Conservation (phyloP, 768 basidiomycete genomes). For the Boletus barrowsii region DNA sequence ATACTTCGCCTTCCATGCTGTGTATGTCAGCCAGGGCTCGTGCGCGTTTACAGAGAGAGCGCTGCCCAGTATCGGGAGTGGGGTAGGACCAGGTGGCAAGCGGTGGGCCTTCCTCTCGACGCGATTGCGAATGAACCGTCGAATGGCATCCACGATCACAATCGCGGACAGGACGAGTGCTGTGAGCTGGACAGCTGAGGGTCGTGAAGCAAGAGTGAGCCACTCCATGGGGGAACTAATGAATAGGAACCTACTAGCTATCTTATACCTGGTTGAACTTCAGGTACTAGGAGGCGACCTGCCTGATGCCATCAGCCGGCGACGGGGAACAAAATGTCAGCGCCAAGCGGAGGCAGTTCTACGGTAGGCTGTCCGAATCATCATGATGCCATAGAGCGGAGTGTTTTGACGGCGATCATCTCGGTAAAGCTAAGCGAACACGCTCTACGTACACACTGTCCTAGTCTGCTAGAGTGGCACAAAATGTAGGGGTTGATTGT, state of each 20-base stretch:
- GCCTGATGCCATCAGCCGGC: no score
- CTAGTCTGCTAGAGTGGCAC: no score
- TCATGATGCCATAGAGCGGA: no score
- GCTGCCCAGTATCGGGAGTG: conserved; percentile 6
- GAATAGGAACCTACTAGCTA: not conserved
- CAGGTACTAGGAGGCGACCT: no score
- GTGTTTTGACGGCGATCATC: no score
- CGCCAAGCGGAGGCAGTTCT: no score
- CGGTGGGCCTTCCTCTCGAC: not conserved
- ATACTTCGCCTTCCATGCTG: conserved; percentile 2
- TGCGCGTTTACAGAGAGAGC: not conserved
- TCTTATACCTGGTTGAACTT: not conserved
- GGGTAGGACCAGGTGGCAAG: conserved; percentile 7
- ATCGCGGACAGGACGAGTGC: not conserved
- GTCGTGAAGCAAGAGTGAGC: not conserved
- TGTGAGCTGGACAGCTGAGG: not conserved
- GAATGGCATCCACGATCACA: not conserved
- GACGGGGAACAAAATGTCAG: no score
- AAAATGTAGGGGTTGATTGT: no score
- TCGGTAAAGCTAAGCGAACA: no score
- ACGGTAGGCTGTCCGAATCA: no score
- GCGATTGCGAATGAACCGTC: not conserved
- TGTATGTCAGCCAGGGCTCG: conserved; percentile 6
- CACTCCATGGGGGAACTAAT: not conserved
- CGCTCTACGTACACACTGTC: no score